These are phyloP conservation scores for Chaetomium strumarium DNA, from an alignment of 2,329 filamentous ascomycete genomes.

Conservation along the genomic window DNA sequence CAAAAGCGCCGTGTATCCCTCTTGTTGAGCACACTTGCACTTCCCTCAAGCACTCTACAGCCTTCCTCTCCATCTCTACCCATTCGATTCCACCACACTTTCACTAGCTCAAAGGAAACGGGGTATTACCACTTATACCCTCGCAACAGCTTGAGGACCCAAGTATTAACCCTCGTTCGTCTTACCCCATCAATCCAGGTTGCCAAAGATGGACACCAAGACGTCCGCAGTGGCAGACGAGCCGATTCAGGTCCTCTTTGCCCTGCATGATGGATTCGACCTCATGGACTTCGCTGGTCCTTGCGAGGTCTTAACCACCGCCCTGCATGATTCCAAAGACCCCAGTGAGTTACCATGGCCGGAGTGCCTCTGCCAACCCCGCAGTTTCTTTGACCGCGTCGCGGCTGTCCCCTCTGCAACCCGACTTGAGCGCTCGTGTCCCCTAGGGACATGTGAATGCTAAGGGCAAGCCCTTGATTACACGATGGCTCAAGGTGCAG, in stretches of 20 bases:
- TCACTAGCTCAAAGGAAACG: not conserved
- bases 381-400: not conserved
- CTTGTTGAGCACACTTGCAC: not conserved
- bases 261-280: conserved; percentile 55
- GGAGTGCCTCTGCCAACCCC: conserved; percentile 8
- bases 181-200: conserved; percentile 2
- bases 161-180: not conserved
- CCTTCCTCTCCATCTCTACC: not conserved
- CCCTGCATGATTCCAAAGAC: conserved; percentile 49
- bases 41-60: not conserved
- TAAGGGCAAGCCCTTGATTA: not conserved
- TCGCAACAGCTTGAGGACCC: not conserved
- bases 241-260: conserved; percentile 55
- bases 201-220: conserved; percentile 51
- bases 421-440: not conserved
- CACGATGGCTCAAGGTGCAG: not conserved
- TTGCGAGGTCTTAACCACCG: conserved; percentile 45
- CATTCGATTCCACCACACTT: too few relatives aligned
- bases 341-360: conserved; percentile 37
- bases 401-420: not conserved
- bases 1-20: conserved; percentile 15
- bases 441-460: not conserved
- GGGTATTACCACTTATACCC: not conserved
- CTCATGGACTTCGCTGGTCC: conserved; percentile 53
- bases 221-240: conserved; percentile 54